Percentiles rank a stretch among this genome's conserved stretches.
Evolutionary conservation across 768 basidiomycete genomes (phyloP).

Genomic region (Agrocybe praecox): DNA sequence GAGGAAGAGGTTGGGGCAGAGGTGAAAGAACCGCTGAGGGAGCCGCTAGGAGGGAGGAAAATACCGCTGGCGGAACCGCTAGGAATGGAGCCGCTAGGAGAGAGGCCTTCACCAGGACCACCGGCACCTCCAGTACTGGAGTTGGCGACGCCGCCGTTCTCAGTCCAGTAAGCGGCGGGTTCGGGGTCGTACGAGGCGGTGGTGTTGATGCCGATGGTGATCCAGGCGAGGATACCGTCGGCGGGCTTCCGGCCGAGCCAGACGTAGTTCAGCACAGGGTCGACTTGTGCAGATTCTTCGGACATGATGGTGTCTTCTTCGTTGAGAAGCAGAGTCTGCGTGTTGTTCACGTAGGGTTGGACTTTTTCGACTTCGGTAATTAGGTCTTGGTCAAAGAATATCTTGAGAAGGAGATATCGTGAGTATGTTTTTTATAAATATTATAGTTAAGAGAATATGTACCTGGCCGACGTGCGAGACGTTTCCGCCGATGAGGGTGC

Average conservation of each 20-base stretch:
- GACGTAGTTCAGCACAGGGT: conserved; percentile 10
- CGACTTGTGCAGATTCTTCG: conserved; percentile 5
- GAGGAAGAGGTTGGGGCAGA: background rate
- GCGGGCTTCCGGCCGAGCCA: conserved; percentile 3
- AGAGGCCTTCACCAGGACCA: background rate
- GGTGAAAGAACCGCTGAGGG: background rate
- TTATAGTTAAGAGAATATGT: background rate
- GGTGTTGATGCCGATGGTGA: conserved; percentile 8
- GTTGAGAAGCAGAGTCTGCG: conserved; percentile 3
- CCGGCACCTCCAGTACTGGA: background rate
- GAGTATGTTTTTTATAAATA: too few relatives aligned
- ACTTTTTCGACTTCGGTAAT: conserved; percentile 3
- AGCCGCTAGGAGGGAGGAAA: conserved; percentile 5
- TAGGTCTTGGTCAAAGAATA: conserved; percentile 11
- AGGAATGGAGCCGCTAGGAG: conserved; percentile 4
- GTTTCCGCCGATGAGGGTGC: conserved; percentile 7
- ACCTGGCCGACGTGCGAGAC: conserved; percentile 13
- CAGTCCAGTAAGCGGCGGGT: conserved; percentile 4
- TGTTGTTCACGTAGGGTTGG: conserved; percentile 6
- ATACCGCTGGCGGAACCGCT: too few relatives aligned
- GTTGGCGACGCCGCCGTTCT: conserved; percentile 3
- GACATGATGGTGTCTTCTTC: conserved; percentile 5
- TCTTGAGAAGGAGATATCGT: background rate
- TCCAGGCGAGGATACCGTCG: conserved; percentile 9
- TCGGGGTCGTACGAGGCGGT: background rate